A percentile compares a stretch with the other conserved stretches of the same genome.
These are phyloP conservation scores for Fusarium avenaceum DNA, from an alignment of 2,329 filamentous ascomycete genomes.

Conservation along the genomic window DNA sequence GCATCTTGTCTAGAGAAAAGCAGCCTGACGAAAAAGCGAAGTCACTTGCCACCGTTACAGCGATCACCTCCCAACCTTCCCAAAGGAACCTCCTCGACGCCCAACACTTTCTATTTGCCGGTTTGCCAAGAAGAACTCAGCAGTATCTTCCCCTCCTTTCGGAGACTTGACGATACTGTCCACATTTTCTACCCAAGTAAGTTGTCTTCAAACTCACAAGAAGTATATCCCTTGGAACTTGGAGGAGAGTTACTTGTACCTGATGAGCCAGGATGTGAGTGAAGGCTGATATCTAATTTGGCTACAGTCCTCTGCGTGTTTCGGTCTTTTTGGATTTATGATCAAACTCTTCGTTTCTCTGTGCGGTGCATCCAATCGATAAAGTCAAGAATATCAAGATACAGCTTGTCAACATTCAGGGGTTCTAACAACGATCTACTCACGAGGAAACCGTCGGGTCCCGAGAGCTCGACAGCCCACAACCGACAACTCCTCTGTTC, in stretches of 20 bases:
- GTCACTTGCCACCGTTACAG: slow-evolving; percentile 21
- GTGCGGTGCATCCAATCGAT: neutral
- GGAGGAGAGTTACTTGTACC: neutral
- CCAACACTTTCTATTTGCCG: neutral
- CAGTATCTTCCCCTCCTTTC: neutral
- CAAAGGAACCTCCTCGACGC: neutral
- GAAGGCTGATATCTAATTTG: neutral
- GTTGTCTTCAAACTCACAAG: neutral
- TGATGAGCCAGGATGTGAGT: neutral
- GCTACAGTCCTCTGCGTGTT: neutral
- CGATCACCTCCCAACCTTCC: slow-evolving; percentile 25
- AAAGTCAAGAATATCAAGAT: neutral
- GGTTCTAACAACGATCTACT: neutral
- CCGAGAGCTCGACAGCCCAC: too few relatives aligned
- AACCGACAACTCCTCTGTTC: too few relatives aligned
- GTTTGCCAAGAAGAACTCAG: neutral
- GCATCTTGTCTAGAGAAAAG: slow-evolving; percentile 41
- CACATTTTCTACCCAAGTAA: neutral
- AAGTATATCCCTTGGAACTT: neutral
- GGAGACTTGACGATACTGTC: neutral
- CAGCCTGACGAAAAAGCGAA: slow-evolving; percentile 29
- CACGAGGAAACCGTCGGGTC: too few relatives aligned
- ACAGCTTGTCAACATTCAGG: neutral
- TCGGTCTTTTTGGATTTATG: neutral
- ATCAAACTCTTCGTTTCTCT: neutral